Evolutionary conservation across 1,284 basidiomycete genomes (phyloP).

Genomic region (Malassezia equina): DNA sequence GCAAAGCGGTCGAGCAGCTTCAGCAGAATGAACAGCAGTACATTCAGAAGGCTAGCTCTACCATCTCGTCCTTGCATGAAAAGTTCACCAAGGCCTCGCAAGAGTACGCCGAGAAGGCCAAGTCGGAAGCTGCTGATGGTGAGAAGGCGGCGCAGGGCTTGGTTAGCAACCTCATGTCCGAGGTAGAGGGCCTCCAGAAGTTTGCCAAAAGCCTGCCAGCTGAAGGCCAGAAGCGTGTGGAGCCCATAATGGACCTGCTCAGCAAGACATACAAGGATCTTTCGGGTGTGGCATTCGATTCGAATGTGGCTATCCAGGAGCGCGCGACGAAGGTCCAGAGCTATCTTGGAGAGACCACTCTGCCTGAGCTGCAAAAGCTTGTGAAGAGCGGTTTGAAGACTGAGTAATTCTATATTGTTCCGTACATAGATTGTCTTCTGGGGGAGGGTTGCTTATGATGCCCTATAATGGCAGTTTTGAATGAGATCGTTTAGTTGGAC

Average conservation of each 20-base stretch:
- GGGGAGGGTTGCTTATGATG: background rate
- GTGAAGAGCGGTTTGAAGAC: background rate
- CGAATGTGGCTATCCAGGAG: slow-evolving; percentile 28
- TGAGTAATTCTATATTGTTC: background rate
- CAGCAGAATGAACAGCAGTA: slow-evolving; percentile 36
- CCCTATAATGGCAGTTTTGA: background rate
- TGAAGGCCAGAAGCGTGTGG: slow-evolving; percentile 39
- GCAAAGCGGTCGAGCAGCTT: slow-evolving; percentile 39
- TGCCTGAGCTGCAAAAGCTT: slow-evolving; percentile 42
- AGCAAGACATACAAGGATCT: slow-evolving; percentile 38
- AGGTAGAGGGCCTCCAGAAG: slow-evolving; percentile 39
- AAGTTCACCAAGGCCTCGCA: slow-evolving; percentile 34
- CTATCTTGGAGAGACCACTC: slow-evolving; percentile 38
- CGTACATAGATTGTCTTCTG: background rate
- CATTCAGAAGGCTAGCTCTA: slow-evolving; percentile 27
- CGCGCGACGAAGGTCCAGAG: slow-evolving; percentile 33
- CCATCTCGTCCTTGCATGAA: slow-evolving; percentile 20
- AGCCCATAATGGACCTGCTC: slow-evolving; percentile 39
- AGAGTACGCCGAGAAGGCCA: slow-evolving; percentile 28
- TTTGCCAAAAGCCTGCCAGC: slow-evolving; percentile 36
- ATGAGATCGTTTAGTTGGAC: background rate
- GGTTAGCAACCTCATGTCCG: slow-evolving; percentile 1
- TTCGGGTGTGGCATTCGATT: slow-evolving; percentile 37
- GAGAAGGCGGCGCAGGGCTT: slow-evolving; percentile 35
- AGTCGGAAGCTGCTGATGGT: slow-evolving; percentile 34